Conservation (phyloP, 495 filamentous ascomycete genomes). For the Rhizodiscina lignyota region DNA sequence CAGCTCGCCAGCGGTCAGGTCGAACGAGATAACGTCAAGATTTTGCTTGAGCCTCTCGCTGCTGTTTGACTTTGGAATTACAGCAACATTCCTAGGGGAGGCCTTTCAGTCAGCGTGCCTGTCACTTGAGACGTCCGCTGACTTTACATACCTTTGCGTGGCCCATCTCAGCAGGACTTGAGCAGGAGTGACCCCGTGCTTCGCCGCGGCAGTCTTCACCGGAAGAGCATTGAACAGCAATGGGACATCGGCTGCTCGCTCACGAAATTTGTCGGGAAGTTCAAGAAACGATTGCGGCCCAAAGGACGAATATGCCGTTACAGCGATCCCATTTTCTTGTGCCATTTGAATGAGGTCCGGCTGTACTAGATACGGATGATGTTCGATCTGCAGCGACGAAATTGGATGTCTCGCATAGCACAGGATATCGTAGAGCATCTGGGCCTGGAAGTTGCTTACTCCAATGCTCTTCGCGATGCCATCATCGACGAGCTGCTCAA, state of each 20-base stretch:
- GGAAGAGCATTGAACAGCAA: slow-evolving; percentile 54
- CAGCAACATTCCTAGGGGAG: slow-evolving; percentile 61
- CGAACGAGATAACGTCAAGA: slow-evolving; percentile 46
- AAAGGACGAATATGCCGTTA: slow-evolving; percentile 87
- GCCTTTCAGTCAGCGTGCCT: no score
- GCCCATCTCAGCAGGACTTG: slow-evolving; percentile 86
- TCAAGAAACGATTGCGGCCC: slow-evolving; percentile 73
- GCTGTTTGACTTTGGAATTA: slow-evolving; percentile 80
- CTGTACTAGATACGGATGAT: slow-evolving; percentile 93
- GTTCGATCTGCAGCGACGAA: slow-evolving; percentile 83
- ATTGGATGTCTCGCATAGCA: slow-evolving; percentile 67
- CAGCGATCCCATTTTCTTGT: slow-evolving; percentile 52
- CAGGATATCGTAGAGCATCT: slow-evolving; percentile 70
- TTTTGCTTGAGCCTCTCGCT: slow-evolving; percentile 42
- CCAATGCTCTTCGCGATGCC: slow-evolving; percentile 65
- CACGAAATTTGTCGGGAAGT: slow-evolving; percentile 28
- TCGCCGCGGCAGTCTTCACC: slow-evolving; percentile 35
- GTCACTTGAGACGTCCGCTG: no score
- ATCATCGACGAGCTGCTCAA: slow-evolving; percentile 60
- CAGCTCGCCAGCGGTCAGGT: slow-evolving; percentile 49
- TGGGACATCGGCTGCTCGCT: slow-evolving; percentile 35
- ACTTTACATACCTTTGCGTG: no score
- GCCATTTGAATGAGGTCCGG: slow-evolving; percentile 54
- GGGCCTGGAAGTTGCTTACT: slow-evolving; percentile 74
- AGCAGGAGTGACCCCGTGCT: slow-evolving; percentile 55